Conservation (phyloP, 2,329 filamentous ascomycete species). For the Cylindrodendrum hubeiense region DNA sequence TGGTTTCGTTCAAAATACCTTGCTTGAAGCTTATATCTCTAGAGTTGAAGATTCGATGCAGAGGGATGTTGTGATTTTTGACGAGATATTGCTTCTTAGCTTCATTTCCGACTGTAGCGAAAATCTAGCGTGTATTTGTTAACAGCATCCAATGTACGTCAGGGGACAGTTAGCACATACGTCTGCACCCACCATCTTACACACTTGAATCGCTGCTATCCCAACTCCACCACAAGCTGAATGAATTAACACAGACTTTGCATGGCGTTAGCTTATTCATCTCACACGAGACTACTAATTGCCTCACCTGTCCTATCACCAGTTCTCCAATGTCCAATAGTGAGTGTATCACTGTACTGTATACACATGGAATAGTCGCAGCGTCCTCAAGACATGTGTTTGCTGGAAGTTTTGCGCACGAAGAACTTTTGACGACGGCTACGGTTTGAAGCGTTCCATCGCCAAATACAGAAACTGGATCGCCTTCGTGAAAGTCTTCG, state of each 20-base stretch:
- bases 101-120: constrained; percentile 43
- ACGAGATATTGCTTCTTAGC: constrained; percentile 46
- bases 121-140: too few relatives aligned
- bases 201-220: constrained; percentile 45
- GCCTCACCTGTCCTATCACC: constrained; percentile 25
- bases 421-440: constrained; percentile 32
- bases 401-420: constrained; percentile 49
- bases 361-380: constrained; percentile 49
- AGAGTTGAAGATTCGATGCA: constrained; percentile 45
- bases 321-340: constrained; percentile 23
- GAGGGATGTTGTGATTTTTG: constrained; percentile 27
- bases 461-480: constrained; percentile 44
- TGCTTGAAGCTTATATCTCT: constrained; percentile 42
- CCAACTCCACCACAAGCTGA: constrained; percentile 47
- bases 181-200: constrained; percentile 40
- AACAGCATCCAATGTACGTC: too few relatives aligned
- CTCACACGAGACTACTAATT: too few relatives aligned
- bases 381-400: constrained; percentile 49
- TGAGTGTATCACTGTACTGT: constrained; percentile 45
- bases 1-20: constrained; percentile 39
- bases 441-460: constrained; percentile 41
- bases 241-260: constrained; percentile 50
- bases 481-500: constrained; percentile 45
- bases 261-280: too few relatives aligned
- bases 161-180: too few relatives aligned